phyloP scores from a whole-genome alignment of 805 yeast genomes.

The Candida golubevii region DNA sequence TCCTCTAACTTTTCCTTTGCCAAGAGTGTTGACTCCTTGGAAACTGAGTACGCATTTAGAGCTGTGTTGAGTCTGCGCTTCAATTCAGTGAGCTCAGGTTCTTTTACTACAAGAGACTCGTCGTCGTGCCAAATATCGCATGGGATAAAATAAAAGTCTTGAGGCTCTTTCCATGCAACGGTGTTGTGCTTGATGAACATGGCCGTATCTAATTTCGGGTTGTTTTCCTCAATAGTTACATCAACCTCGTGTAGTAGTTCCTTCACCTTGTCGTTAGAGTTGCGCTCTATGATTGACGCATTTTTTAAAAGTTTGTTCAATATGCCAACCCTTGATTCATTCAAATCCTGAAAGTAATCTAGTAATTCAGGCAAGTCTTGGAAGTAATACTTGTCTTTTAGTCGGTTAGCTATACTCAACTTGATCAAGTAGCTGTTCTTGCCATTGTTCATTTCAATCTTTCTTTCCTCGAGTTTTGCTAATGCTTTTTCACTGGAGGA shows the following conservation, averaged over 20 bases:
- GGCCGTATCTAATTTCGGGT: slow-evolving; percentile 70
- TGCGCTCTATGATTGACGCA: slow-evolving; percentile 58
- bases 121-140: slow-evolving; percentile 97
- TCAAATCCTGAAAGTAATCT: slow-evolving; percentile 79
- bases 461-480: slow-evolving; percentile 56
- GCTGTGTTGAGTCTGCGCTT: slow-evolving; percentile 46
- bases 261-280: slow-evolving; percentile 41
- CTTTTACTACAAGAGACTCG: slow-evolving; percentile 60
- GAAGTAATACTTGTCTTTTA: slow-evolving; percentile 87
- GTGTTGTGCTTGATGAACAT: slow-evolving; percentile 91
- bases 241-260: slow-evolving; percentile 50
- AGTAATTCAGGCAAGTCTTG: slow-evolving; percentile 91
- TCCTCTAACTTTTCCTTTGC: slow-evolving; percentile 50
- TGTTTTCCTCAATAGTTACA: slow-evolving; percentile 60
- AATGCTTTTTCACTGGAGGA: slow-evolving; percentile 45
- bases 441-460: slow-evolving; percentile 78
- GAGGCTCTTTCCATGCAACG: slow-evolving; percentile 75
- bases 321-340: slow-evolving; percentile 70
- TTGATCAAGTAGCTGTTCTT: slow-evolving; percentile 80
- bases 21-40: slow-evolving; percentile 41
- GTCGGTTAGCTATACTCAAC: slow-evolving; percentile 79
- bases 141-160: slow-evolving; percentile 80
- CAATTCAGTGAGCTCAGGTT: slow-evolving; percentile 53
- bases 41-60: slow-evolving; percentile 33
- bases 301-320: slow-evolving; percentile 64